These are phyloP conservation scores for Epichloe sibirici DNA, from an alignment of 2,329 filamentous ascomycete genomes.

Conservation along the genomic window DNA sequence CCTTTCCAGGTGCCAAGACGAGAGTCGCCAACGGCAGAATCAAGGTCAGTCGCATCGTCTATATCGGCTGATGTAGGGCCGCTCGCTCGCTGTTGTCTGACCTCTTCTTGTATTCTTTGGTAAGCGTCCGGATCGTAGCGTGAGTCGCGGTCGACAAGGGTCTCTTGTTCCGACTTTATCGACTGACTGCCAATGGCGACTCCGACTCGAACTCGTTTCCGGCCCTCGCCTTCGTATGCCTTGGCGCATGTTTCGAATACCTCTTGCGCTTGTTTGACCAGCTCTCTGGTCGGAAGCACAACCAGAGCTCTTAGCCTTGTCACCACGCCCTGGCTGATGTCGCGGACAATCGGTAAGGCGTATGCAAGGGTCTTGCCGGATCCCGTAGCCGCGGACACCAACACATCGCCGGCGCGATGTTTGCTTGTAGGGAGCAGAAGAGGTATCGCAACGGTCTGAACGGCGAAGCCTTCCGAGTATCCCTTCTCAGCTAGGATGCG, in stretches of 20 bases:
- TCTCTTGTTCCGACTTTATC: conserved; percentile 50
- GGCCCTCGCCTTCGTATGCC: conserved; percentile 39
- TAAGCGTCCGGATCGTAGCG: conserved; percentile 53
- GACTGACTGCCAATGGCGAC: conserved; percentile 73
- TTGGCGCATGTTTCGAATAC: conserved; percentile 62
- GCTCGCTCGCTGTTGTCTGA: conserved; percentile 3
- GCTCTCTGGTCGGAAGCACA: conserved; percentile 80
- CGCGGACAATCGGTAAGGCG: conserved; percentile 70
- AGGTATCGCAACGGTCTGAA: conserved; percentile 50
- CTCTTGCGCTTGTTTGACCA: conserved; percentile 76
- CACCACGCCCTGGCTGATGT: conserved; percentile 51
- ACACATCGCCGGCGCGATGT: conserved; percentile 60
- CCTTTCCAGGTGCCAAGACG: conserved; percentile 24
- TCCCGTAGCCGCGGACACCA: conserved; percentile 85
- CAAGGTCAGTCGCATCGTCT: conserved; percentile 11
- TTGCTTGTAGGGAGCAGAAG: conserved; percentile 57
- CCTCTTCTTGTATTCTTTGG: conserved; percentile 15
- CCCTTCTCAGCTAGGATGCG: conserved; percentile 52
- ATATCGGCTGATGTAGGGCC: conserved; percentile 5
- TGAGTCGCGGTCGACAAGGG: conserved; percentile 32
- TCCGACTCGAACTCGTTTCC: conserved; percentile 64
- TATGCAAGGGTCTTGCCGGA: conserved; percentile 95
- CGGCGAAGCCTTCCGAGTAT: conserved; percentile 28
- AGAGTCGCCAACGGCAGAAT: conserved; percentile 13
- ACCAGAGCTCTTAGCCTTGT: conserved; percentile 67